Evolutionary conservation across 2,329 filamentous ascomycete genomes (phyloP).

Genomic region (Penicillium glabrum): DNA sequence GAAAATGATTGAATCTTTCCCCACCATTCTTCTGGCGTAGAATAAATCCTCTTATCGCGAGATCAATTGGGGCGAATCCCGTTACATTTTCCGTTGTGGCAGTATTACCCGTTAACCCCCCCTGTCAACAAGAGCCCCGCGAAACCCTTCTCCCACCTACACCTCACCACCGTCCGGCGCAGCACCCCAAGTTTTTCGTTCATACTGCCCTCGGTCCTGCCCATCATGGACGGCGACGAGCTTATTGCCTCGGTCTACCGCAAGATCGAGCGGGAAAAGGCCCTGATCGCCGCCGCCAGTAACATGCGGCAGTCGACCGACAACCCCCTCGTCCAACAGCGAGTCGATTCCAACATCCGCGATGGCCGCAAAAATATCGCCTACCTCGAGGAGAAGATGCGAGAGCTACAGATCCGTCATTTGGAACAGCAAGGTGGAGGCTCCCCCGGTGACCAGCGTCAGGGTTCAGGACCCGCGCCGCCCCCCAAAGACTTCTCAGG

Average conservation of each 20-base stretch:
- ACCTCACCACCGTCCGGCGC: slow-evolving; percentile 6
- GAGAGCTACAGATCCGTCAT: slow-evolving; percentile 80
- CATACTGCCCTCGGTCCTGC: slow-evolving; percentile 21
- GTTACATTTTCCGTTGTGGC: slow-evolving; percentile 27
- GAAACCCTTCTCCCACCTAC: slow-evolving; percentile 22
- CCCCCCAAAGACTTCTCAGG: slow-evolving; percentile 70
- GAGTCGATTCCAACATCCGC: slow-evolving; percentile 90
- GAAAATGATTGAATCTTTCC: neutral
- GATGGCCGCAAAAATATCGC: slow-evolving; percentile 90
- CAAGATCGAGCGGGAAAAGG: slow-evolving; percentile 98
- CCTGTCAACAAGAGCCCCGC: slow-evolving; percentile 30
- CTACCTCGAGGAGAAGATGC: slow-evolving; percentile 91
- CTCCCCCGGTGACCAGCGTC: slow-evolving; percentile 50
- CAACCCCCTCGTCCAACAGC: slow-evolving; percentile 86
- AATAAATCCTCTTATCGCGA: slow-evolving; percentile 3
- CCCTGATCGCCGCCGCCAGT: slow-evolving; percentile 89
- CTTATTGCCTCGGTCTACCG: slow-evolving; percentile 78
- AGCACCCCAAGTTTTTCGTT: neutral
- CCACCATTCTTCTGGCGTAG: neutral
- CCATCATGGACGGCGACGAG: slow-evolving; percentile 60
- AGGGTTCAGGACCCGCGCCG: slow-evolving; percentile 56
- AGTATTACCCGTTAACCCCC: slow-evolving; percentile 21
- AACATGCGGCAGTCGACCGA: slow-evolving; percentile 94
- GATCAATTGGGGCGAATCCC: slow-evolving; percentile 3
- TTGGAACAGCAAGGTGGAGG: slow-evolving; percentile 55